phyloP scores from a whole-genome alignment of 2,329 filamentous ascomycete genomes.

The Colletotrichum brevisporum region DNA sequence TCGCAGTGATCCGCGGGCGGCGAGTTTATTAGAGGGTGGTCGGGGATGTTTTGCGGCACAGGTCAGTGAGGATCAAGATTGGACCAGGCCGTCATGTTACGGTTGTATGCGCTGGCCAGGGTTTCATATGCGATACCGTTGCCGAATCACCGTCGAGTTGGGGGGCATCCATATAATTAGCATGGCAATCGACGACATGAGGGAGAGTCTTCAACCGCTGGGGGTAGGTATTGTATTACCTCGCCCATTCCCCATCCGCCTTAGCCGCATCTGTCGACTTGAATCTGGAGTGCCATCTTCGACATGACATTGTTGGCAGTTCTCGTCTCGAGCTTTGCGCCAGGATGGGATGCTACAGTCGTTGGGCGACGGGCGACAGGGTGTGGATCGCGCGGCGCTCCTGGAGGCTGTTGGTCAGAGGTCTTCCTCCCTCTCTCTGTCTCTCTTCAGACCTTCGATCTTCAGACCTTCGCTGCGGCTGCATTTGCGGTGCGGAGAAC shows the following conservation, averaged over 20 bases:
- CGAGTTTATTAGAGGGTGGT: slow-evolving; percentile 17
- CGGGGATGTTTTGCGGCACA: slow-evolving; percentile 18
- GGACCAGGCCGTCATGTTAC: slow-evolving; percentile 32
- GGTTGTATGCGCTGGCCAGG: slow-evolving; percentile 37
- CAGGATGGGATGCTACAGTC: slow-evolving; percentile 24
- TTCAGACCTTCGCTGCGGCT: not conserved
- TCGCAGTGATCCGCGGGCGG: slow-evolving; percentile 26
- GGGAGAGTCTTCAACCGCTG: too few species aligned
- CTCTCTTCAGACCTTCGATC: not conserved
- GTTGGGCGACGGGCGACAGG: slow-evolving; percentile 3
- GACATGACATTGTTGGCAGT: slow-evolving; percentile 10
- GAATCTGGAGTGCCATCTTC: slow-evolving; percentile 3
- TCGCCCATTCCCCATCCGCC: too few species aligned
- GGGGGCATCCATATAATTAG: not conserved
- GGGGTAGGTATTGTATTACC: too few species aligned
- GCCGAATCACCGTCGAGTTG: slow-evolving; percentile 32
- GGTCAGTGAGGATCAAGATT: slow-evolving; percentile 25
- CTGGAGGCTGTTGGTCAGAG: slow-evolving; percentile 9
- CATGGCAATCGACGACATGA: not conserved
- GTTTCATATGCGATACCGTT: slow-evolving; percentile 35
- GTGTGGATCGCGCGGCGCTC: slow-evolving; percentile 29
- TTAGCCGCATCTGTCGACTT: slow-evolving; percentile 1
- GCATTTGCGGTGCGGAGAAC: slow-evolving; percentile 23
- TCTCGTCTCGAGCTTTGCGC: slow-evolving; percentile 28
- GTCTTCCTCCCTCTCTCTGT: not conserved